These are phyloP conservation scores for Gracilaria vermiculophylla DNA, from an alignment of 23 red algal species.

Conservation along the genomic window DNA sequence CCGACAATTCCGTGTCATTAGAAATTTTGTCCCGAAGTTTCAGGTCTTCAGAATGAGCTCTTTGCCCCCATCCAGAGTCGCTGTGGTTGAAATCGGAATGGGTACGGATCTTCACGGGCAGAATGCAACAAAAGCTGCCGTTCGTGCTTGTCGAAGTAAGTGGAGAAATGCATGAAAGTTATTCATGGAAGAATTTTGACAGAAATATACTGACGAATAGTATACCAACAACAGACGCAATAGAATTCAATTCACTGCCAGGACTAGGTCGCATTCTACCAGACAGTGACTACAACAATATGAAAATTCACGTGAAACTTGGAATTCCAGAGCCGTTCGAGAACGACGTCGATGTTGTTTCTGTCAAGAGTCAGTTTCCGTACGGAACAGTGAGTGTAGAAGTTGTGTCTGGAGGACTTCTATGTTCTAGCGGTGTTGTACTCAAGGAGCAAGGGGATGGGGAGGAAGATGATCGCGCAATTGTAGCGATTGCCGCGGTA, in stretches of 20 bases:
- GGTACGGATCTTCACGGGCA: conserved; percentile 87
- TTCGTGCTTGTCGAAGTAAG: conserved; percentile 66
- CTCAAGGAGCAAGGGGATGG: conserved; percentile 72
- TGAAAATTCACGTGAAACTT: conserved; percentile 55
- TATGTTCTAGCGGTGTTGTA: conserved; percentile 38
- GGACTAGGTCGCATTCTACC: conserved; percentile 55
- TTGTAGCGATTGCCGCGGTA: conserved; percentile 75
- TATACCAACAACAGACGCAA: conserved; percentile 33
- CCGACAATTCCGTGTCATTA: too few species aligned
- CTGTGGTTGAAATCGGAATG: conserved; percentile 66
- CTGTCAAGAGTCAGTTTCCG: conserved; percentile 44
- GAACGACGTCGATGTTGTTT: conserved; percentile 25
- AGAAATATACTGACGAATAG: neutral
- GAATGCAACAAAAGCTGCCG: conserved; percentile 67
- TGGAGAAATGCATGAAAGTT: neutral
- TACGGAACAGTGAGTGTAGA: conserved; percentile 51
- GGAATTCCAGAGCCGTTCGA: conserved; percentile 56
- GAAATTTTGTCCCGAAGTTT: too few species aligned
- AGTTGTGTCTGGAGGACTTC: conserved; percentile 57
- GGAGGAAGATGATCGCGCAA: conserved; percentile 35
- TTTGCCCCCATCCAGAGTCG: too few species aligned
- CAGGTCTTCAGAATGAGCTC: too few species aligned
- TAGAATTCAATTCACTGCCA: conserved; percentile 71
- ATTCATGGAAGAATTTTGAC: neutral
- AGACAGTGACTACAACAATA: conserved; percentile 56